Evolutionary conservation across 208 protist genomes (phyloP), one percentile per base, ranked within the genome.

Genomic region (Crithidia mellificae): DNA sequence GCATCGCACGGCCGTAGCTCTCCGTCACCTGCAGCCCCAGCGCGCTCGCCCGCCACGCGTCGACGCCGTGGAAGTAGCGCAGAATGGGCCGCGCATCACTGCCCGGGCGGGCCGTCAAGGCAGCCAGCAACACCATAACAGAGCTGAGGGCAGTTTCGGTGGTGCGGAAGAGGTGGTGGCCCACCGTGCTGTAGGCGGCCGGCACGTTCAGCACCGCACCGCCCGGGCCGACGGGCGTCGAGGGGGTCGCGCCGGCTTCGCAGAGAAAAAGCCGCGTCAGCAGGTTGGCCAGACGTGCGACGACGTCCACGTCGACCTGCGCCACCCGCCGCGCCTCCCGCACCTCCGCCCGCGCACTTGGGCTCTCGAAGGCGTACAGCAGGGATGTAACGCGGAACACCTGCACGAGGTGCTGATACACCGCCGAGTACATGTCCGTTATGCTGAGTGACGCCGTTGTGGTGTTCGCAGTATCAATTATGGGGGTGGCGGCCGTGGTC

Each of bases 11-110:
- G 53, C 81, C 80, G 67, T 92, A 94, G 59, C 75, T 77, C 27
- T 84, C 75, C 30, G 77, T 84, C 27, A 63, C 30, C 36, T 80
- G 29, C 15, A 77, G 25, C 22, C 88, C 77, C 5, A 78, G 36
- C 9, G 80, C 88, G 65, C 82, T 89, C 27, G 83, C 77, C 36
- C 27, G 14, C 86, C 88, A 94, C 50, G 67, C 66, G 11, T 55
- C 43, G 4, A 69, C 62, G 12, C 63, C 47, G 59, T 88, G 63
- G 51, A 92, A 84, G 55, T 85, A 78, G 25, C 71, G 56, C 29
- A 92, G 68, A 38, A 91, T 58, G 4, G 77, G 65, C 0, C 46
- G 46, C 6, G 80, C 72, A 62, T 92, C 84, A 43, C 81, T 77
- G 50, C 74, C 52, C 0, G 63, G 47, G 6, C 75, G 80, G 0